Conservation (phyloP, 1,284 basidiomycete species). For the Xerocomus cyaneibrunnescens region DNA sequence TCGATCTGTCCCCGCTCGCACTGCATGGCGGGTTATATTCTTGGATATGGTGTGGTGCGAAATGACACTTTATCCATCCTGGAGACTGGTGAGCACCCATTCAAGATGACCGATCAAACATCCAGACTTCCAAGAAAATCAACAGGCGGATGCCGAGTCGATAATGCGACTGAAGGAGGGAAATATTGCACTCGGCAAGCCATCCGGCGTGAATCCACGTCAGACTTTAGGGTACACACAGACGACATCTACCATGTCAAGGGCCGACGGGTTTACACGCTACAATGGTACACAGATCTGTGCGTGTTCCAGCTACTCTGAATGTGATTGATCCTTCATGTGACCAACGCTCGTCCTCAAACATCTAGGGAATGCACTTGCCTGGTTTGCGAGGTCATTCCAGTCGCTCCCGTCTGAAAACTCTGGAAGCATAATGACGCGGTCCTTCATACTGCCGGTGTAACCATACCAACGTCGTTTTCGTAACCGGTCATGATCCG, state of each 20-base stretch:
- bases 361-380: conserved; percentile 4
- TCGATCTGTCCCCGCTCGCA: conserved; percentile 19
- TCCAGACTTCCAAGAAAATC: background rate
- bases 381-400: conserved; percentile 6
- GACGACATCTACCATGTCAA: background rate
- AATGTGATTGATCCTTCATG: background rate
- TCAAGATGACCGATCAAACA: conserved; percentile 2
- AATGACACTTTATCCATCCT: conserved; percentile 4
- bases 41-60: background rate
- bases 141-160: background rate
- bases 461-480: too few species aligned
- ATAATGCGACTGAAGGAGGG: background rate
- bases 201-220: background rate
- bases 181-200: background rate
- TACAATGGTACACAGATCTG: background rate
- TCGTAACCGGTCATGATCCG: too few species aligned
- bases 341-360: background rate
- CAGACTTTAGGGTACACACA: too few species aligned
- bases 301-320: background rate
- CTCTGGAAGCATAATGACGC: background rate
- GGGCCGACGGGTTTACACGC: background rate
- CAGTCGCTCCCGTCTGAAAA: background rate
- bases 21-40: conserved; percentile 12
- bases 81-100: background rate
- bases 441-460: too few species aligned